A percentile compares a stretch with the other conserved stretches of the same genome.
Conservation (phyloP, 2,329 filamentous ascomycete genomes). For the Sporothrix protearum region DNA sequence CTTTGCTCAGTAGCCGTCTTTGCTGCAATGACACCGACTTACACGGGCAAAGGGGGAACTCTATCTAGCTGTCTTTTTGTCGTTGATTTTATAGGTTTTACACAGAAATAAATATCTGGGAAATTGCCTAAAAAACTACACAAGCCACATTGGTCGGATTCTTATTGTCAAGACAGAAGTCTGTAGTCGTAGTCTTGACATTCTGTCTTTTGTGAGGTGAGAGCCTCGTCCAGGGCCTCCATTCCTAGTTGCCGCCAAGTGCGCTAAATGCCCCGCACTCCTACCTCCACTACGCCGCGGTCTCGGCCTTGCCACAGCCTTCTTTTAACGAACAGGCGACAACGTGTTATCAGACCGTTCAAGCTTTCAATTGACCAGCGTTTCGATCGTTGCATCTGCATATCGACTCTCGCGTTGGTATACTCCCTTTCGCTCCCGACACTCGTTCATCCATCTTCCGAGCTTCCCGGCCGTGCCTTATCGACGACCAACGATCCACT, state of each 20-base stretch:
- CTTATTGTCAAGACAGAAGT: not conserved
- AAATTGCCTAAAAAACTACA: not conserved
- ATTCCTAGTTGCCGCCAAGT: not conserved
- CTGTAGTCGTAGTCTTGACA: not conserved
- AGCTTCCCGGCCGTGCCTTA: not conserved
- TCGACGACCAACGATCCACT: not conserved
- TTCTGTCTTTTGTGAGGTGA: not conserved
- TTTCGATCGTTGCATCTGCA: not conserved
- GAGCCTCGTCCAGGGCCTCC: not conserved
- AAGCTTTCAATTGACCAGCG: not conserved
- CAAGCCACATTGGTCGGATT: not conserved
- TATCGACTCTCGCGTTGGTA: not conserved
- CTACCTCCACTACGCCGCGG: not conserved
- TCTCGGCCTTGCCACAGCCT: conserved; percentile 11
- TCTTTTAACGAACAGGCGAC: not conserved
- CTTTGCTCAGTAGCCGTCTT: not conserved
- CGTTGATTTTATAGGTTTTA: not conserved
- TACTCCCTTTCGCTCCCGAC: not conserved
- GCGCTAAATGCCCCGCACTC: conserved; percentile 6
- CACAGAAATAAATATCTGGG: not conserved
- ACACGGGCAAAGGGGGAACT: not conserved
- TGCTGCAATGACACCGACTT: not conserved
- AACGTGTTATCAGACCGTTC: not conserved
- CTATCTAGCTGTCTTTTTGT: not conserved
- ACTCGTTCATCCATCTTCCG: not conserved